A percentile compares a stretch with the other conserved stretches of the same genome.
Conservation (phyloP, 2,329 filamentous ascomycete species). For the Fusarium sp. region DNA sequence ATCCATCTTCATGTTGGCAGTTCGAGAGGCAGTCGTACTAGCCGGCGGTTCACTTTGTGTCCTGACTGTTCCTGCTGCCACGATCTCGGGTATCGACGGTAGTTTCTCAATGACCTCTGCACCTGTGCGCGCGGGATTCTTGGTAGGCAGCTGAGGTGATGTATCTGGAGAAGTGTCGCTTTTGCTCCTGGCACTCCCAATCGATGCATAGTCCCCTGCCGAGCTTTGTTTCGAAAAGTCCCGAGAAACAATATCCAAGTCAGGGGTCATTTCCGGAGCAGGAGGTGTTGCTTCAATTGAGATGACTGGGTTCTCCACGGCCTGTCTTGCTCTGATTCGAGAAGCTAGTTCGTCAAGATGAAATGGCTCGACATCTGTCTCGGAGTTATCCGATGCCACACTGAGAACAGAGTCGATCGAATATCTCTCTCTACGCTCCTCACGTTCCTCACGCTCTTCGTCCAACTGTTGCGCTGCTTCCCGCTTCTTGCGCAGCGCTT, state of each 20-base stretch:
- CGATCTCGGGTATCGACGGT: conserved; percentile 46
- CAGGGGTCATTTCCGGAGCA: conserved; percentile 17
- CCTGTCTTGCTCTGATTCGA: conserved; percentile 54
- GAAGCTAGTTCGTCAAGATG: conserved; percentile 62
- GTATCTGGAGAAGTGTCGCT: background rate
- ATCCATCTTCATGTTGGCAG: conserved; percentile 41
- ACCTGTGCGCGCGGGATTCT: conserved; percentile 39
- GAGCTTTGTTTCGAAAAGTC: conserved; percentile 41
- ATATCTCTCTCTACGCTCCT: conserved; percentile 22
- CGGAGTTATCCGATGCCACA: conserved; percentile 42
- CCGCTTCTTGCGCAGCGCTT: conserved; percentile 58
- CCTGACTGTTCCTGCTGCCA: conserved; percentile 23
- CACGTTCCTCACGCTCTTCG: conserved; percentile 19
- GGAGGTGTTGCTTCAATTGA: conserved; percentile 23
- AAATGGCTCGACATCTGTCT: conserved; percentile 63
- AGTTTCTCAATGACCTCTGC: conserved; percentile 25
- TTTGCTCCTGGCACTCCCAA: conserved; percentile 18
- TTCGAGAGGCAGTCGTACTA: conserved; percentile 8
- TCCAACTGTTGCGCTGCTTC: conserved; percentile 46
- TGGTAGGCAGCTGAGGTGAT: conserved; percentile 38
- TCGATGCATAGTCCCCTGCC: conserved; percentile 6
- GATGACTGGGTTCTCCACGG: conserved; percentile 34
- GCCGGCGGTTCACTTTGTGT: conserved; percentile 13
- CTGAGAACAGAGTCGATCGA: conserved; percentile 47
- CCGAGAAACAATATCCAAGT: conserved; percentile 43